phyloP scores from a whole-genome alignment of 352 stramenopile species.

The Phytophthora tentaculata region DNA sequence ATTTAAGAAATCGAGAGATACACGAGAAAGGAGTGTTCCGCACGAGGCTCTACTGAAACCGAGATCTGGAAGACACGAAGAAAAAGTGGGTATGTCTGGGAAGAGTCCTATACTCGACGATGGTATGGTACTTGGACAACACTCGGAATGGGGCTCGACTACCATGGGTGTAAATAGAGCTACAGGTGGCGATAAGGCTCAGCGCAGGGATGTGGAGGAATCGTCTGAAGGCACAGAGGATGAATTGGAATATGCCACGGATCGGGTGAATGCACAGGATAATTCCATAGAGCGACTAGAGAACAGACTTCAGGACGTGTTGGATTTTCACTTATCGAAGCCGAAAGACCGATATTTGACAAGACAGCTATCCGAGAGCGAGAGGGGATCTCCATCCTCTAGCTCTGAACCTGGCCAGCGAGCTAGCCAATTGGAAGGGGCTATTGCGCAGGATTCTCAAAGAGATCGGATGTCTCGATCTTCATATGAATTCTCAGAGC shows the following conservation, averaged over 20 bases:
- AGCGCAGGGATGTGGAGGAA: constrained; percentile 1
- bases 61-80: background rate
- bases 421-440: too few species aligned
- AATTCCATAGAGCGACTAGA: constrained; percentile 37
- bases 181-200: background rate
- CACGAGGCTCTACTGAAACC: constrained; percentile 2
- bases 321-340: constrained; percentile 29
- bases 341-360: too few species aligned
- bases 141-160: constrained; percentile 2
- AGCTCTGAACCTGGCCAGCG: too few species aligned
- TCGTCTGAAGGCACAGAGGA: constrained; percentile 17
- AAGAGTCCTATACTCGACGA: background rate
- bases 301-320: constrained; percentile 39
- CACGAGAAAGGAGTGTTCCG: background rate
- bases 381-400: too few species aligned
- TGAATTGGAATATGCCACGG: background rate
- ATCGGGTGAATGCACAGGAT: background rate
- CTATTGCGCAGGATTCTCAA: too few species aligned
- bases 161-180: background rate
- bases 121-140: background rate
- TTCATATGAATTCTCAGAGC: background rate
- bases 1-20: too few species aligned
- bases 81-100: background rate
- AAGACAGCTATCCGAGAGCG: too few species aligned
- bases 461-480: too few species aligned